These are phyloP conservation scores for Auricularia sp. DNA, from an alignment of 768 basidiomycete genomes.

Conservation along the genomic window DNA sequence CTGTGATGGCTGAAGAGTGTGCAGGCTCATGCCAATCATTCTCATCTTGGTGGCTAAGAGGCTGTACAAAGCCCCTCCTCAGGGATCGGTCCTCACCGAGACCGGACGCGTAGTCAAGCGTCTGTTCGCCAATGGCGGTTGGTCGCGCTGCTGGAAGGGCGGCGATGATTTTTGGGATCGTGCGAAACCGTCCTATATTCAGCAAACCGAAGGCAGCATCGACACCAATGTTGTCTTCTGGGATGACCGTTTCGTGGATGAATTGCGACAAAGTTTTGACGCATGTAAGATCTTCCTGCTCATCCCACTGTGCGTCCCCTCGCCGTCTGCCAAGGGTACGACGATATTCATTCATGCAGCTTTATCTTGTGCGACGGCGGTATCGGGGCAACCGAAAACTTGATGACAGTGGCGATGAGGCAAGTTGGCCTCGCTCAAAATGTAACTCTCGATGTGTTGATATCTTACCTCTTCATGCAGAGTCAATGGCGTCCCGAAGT, in stretches of 20 bases:
- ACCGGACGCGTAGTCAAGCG: constrained; percentile 14
- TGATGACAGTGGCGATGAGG: constrained; percentile 20
- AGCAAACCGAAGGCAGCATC: constrained; percentile 10
- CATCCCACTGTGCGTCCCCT: constrained; percentile 22
- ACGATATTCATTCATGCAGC: background rate
- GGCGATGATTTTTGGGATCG: constrained; percentile 20
- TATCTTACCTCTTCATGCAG: background rate
- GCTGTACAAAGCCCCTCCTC: constrained; percentile 22
- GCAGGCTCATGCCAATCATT: constrained; percentile 20
- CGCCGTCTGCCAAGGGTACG: background rate
- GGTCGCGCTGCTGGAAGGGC: constrained; percentile 12
- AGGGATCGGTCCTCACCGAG: constrained; percentile 23
- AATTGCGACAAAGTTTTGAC: constrained; percentile 18
- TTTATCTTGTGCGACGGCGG: constrained; percentile 16
- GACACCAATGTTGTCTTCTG: constrained; percentile 16
- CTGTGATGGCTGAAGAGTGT: background rate
- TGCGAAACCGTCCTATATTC: constrained; percentile 20
- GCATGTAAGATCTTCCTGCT: constrained; percentile 18
- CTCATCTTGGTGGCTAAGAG: constrained; percentile 15
- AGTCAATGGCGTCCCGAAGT: constrained; percentile 21
- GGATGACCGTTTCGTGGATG: constrained; percentile 27
- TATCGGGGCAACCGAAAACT: constrained; percentile 18
- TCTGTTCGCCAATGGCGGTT: constrained; percentile 16
- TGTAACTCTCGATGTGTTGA: no score
- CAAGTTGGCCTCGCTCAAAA: background rate